Base-by-base conservation (phyloP, 352 stramenopile genomes). In the Globisporangium lucens region DNA sequence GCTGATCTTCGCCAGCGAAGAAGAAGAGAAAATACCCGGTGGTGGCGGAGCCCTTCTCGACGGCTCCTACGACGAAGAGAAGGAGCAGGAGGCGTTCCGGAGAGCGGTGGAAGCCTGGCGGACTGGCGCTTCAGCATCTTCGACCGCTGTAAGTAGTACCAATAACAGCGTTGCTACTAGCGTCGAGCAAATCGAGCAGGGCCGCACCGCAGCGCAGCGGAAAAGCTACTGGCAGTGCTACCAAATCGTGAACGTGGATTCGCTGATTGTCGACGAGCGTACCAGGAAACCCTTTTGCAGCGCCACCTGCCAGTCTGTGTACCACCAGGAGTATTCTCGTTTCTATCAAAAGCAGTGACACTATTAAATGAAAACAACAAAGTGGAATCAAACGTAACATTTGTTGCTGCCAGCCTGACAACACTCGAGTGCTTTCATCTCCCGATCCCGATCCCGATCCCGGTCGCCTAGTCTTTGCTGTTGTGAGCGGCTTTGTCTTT, bases 151-250 rank as follows among this genome's bases (percentile, higher is more conserved):
- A n/a, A 56, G 24, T 22, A 62, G 65, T n/a, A 49, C 5, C 27
- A 24, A 30, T 13, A 51, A 4, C 30, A 24, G 17, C 5, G 9
- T 29, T 2, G 24, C 24, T 20, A 20, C 29, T n/a, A 63, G 30
- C 4, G 63, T 82, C 5, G 71, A 90, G 33, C 74, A 80, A 36
- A 77, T 69, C 27, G 87, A 95, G 57, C 85, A 78, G 53, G 71
- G 76, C 2, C 82, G 76, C 17, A 61, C 66, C 0, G 75, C 81
- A 12, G 74, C 65, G 7, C 70, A 80, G 38, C 78, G 78, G 27
- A 87, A 85, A 66, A 89, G 84, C 65, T 95, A 85, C 58, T 95
- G 87, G 87, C 85, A 95, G 41, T 95, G 87, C 61, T 95, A 95
- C 68, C 74, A 72, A 4, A 64, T 95, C 20, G 66, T 77, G 36